Conservation (phyloP, 164 flowering plant species). For the Magnolia sinica region DNA sequence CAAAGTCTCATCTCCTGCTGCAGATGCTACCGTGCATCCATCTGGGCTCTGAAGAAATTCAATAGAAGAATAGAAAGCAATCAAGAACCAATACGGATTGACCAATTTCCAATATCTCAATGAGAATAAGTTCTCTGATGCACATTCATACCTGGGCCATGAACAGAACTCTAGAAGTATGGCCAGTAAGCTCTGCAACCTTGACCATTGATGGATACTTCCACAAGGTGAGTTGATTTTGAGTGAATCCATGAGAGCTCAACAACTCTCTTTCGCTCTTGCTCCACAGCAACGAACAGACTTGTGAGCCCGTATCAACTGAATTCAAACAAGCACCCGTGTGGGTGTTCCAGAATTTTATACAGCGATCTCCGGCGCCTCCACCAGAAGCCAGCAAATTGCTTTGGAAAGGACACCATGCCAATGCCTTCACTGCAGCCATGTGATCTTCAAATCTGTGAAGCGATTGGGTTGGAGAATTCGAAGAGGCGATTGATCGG, state of each 20-base stretch:
- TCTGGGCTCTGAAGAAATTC: conserved; percentile 41
- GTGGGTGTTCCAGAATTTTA: conserved; percentile 67
- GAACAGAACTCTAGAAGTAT: conserved; percentile 64
- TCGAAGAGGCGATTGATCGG: conserved; percentile 35
- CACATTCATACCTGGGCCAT: conserved; percentile 51
- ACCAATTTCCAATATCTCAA: not conserved
- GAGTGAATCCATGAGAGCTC: conserved; percentile 61
- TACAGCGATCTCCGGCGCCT: conserved; percentile 56
- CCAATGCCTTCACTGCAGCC: conserved; percentile 66
- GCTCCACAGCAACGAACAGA: conserved; percentile 61
- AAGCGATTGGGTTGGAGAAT: conserved; percentile 46
- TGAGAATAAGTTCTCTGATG: not conserved
- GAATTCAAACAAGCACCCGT: conserved; percentile 66
- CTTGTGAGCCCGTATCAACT: conserved; percentile 64
- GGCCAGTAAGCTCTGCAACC: conserved; percentile 63
- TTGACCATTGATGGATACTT: conserved; percentile 72
- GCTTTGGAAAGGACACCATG: conserved; percentile 72
- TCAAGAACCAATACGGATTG: not conserved
- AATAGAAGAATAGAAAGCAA: not conserved
- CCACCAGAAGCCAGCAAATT: conserved; percentile 63
- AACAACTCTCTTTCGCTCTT: conserved; percentile 55
- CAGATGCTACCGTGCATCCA: conserved; percentile 59
- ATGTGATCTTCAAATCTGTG: conserved; percentile 64
- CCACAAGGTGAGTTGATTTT: conserved; percentile 65
- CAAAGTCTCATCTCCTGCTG: conserved; percentile 51